Base-by-base conservation (phyloP, 2,329 filamentous ascomycete genomes). In the Torrubiellomyces zombiae region DNA sequence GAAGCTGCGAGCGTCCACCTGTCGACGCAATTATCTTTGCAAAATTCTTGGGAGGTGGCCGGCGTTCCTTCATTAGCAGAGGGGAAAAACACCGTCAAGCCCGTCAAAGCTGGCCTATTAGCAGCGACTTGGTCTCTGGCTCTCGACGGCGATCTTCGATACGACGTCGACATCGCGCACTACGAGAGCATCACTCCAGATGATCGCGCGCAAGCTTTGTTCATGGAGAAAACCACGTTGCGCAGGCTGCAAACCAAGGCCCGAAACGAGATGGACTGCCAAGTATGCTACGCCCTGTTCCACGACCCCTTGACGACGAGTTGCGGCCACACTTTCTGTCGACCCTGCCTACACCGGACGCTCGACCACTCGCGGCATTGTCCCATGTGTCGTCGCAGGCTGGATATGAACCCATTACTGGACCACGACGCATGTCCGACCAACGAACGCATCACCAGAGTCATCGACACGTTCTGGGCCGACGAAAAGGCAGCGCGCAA, bases 301-400 rank as follows among this genome's bases (percentile, higher is more conserved):
- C 56, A 82, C 31, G 78, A 92, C 32, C 82, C 85, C 0, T 57
- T 85, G 25, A 93, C 83, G 1, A 91, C 81, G 0, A 62, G 68
- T 2, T 94, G 85, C 39, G 85, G 85, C 2, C 85, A 94, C 46
- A 93, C 82, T 0, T 86, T 89, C 40, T 94, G 85, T 46, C 72
- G 78, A 12, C 65, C 67, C 30, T 94, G 85, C 44, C 58, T 93
- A 13, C 67, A 73, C 28, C 69, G 77, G 22, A 70, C 79, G 6
- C 58, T 91, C 30, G 77, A 86, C 38, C 76, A 89, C 43, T 76
- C 77, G 2, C 64, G 68, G 28, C 60, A 77, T 27, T 94, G 85
- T 41, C 83, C 85, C 0, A 64, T 83, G 9, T 94, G 85, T 43
- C 74, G 85, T 24, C 65, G 75, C 21, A 53, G 54, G 7, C 49